A percentile compares a stretch with the other conserved stretches of the same genome.
Conservation (phyloP, 2,329 filamentous ascomycete species). For the Ophiostoma sp. region DNA sequence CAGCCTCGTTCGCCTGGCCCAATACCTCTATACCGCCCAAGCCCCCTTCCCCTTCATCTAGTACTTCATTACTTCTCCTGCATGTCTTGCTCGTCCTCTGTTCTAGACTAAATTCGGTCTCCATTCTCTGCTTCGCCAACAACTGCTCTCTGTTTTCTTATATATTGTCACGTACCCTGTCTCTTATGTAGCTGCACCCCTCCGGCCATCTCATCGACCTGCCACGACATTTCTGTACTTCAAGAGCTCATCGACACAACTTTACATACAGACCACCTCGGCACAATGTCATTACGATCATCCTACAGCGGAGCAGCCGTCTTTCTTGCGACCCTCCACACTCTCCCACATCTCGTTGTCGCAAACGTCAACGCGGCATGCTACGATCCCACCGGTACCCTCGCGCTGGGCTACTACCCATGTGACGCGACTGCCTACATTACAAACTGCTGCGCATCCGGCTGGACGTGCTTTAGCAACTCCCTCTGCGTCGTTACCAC, state of each 20-base stretch:
- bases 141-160: background rate
- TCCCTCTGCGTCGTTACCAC: slow-evolving; percentile 28
- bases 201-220: background rate
- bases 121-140: background rate
- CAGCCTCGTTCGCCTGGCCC: background rate
- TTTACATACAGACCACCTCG: no score
- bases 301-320: background rate
- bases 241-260: no score
- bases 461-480: slow-evolving; percentile 30
- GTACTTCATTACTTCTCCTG: background rate
- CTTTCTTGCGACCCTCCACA: background rate
- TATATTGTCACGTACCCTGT: background rate
- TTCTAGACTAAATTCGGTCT: background rate
- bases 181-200: background rate
- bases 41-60: background rate
- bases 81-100: background rate
- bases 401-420: background rate
- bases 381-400: background rate
- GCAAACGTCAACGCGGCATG: background rate
- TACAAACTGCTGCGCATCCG: slow-evolving; percentile 28
- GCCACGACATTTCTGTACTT: no score
- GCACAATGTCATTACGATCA: background rate
- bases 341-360: background rate
- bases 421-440: slow-evolving; percentile 19
- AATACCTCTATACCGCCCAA: background rate